A percentile compares a stretch with the other conserved stretches of the same genome.
Evolutionary conservation across 2,329 filamentous ascomycete genomes (phyloP).

Genomic region (Westerdykella sp.): DNA sequence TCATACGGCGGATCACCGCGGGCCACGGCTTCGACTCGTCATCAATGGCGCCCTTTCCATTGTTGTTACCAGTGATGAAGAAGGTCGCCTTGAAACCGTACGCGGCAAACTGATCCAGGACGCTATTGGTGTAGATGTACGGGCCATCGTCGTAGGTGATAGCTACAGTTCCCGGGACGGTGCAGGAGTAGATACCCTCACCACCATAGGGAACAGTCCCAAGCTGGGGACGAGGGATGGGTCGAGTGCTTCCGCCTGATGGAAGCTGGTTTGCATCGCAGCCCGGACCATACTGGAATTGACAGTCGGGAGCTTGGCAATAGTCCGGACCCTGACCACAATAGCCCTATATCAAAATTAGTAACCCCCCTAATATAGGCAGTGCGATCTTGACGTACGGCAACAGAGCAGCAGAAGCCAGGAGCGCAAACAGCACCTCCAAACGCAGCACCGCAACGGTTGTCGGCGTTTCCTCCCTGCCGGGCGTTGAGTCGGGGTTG

Average conservation of each 20-base stretch:
- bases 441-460: constrained; percentile 24
- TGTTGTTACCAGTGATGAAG: constrained; percentile 56
- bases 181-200: constrained; percentile 51
- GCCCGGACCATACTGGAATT: constrained; percentile 52
- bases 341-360: constrained; percentile 34
- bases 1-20: constrained; percentile 51
- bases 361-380: neutral
- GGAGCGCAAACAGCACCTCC: constrained; percentile 22
- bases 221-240: constrained; percentile 46
- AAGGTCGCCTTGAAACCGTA: constrained; percentile 62
- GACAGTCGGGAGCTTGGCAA: constrained; percentile 56
- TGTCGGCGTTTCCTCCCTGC: constrained; percentile 24
- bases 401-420: constrained; percentile 31
- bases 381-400: constrained; percentile 12
- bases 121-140: constrained; percentile 53
- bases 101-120: constrained; percentile 55
- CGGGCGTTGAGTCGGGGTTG: constrained; percentile 21
- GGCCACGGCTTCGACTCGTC: constrained; percentile 40
- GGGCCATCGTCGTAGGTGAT: constrained; percentile 65
- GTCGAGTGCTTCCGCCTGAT: constrained; percentile 49
- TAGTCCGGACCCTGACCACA: constrained; percentile 51
- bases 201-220: constrained; percentile 53
- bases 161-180: constrained; percentile 52
- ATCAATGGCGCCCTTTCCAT: constrained; percentile 55
- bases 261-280: constrained; percentile 55